These are phyloP conservation scores for Ramaria rubella DNA, from an alignment of 768 basidiomycete species.

Conservation along the genomic window DNA sequence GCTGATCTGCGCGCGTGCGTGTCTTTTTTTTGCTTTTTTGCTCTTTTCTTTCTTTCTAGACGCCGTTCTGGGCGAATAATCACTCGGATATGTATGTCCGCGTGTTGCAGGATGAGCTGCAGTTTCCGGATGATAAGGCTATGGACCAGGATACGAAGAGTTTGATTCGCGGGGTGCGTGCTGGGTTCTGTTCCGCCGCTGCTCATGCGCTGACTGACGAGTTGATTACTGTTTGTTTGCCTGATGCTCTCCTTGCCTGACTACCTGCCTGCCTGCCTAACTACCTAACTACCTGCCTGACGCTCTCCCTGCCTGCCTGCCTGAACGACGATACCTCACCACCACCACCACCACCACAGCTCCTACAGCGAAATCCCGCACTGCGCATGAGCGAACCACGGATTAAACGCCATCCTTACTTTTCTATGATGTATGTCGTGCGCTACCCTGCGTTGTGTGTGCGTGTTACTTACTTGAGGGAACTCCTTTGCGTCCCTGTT, in stretches of 20 bases:
- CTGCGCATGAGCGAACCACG: conserved; percentile 88
- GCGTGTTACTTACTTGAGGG: conserved; percentile 15
- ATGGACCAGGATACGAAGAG: conserved; percentile 95
- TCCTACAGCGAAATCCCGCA: conserved; percentile 88
- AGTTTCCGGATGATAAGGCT: conserved; percentile 85
- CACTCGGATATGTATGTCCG: conserved; percentile 94
- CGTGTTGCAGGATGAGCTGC: conserved; percentile 83
- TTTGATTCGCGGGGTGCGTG: conserved; percentile 84
- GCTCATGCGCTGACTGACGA: neutral
- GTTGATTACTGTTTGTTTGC: neutral
- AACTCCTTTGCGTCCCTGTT: too few relatives aligned
- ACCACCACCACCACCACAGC: conserved; percentile 41
- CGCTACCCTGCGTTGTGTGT: conserved; percentile 9
- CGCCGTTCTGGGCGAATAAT: conserved; percentile 89
- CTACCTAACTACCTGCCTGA: too few relatives aligned
- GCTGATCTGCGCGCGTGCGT: neutral
- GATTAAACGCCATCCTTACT: conserved; percentile 92
- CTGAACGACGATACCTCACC: too few relatives aligned
- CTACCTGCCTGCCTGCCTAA: neutral
- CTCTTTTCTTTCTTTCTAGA: conserved; percentile 39
- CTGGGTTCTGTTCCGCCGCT: neutral
- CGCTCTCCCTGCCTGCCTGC: too few relatives aligned
- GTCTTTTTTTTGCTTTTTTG: conserved; percentile 12
- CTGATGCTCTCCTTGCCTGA: conserved; percentile 3
- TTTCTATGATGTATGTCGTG: conserved; percentile 77